A percentile compares a stretch with the other conserved stretches of the same genome.
These are phyloP conservation scores for Citrullus colocynthis DNA, from an alignment of 306 rosid genomes.

Conservation along the genomic window DNA sequence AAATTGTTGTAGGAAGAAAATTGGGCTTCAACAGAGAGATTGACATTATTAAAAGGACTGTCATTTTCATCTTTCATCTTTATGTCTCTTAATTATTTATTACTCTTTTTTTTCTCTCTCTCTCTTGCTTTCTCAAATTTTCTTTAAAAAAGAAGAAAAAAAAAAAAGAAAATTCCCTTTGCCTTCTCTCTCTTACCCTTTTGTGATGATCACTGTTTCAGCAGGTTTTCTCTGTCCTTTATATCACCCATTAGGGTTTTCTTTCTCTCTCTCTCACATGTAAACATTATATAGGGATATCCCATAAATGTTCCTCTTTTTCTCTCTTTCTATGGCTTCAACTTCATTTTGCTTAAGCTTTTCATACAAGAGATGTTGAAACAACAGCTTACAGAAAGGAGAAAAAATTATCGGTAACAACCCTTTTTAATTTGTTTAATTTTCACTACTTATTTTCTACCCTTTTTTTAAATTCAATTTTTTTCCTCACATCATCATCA, in stretches of 20 bases:
- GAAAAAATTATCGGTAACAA: not conserved
- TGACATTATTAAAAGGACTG: not conserved
- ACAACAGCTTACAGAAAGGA: constrained; percentile 1
- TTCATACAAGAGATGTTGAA: constrained; percentile 2
- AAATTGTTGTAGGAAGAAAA: not conserved
- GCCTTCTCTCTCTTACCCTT: constrained; percentile 35
- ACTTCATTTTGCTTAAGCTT: constrained; percentile 29
- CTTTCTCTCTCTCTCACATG: constrained; percentile 4
- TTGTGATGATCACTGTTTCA: constrained; percentile 29
- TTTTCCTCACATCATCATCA: not conserved
- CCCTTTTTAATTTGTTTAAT: not conserved
- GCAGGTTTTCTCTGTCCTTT: constrained; percentile 28
- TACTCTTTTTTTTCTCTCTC: constrained; percentile 16
- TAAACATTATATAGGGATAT: not conserved
- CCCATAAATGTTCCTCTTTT: not conserved
- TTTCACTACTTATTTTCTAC: not conserved
- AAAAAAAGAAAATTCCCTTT: constrained; percentile 36
- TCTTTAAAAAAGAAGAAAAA: not conserved
- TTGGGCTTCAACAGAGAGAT: not conserved
- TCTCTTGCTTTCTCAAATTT: constrained; percentile 17
- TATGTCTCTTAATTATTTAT: constrained; percentile 8
- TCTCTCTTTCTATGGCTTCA: constrained; percentile 20
- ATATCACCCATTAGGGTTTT: constrained; percentile 57
- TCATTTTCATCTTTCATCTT: not conserved
- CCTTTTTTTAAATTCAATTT: not conserved